Evolutionary conservation across 768 basidiomycete species (phyloP).

Genomic region (Agrocybe praecox): DNA sequence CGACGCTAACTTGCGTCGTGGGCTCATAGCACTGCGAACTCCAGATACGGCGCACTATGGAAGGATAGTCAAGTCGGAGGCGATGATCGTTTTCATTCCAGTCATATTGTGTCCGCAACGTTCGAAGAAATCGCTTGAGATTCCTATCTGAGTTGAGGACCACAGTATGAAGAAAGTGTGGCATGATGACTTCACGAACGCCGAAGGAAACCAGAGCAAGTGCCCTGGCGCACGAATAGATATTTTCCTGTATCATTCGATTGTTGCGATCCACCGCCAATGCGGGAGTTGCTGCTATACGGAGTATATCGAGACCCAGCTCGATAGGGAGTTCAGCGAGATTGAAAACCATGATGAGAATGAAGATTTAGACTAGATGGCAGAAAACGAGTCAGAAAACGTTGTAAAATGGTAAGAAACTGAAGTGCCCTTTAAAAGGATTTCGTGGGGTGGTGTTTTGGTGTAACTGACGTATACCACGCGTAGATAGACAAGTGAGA

Average conservation of each 20-base stretch:
- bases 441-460: not conserved
- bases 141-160: slow-evolving; percentile 28
- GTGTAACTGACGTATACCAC: too few species aligned
- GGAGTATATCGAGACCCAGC: slow-evolving; percentile 35
- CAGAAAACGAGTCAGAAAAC: not conserved
- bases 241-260: not conserved
- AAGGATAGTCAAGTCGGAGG: slow-evolving; percentile 32
- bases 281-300: slow-evolving; percentile 30
- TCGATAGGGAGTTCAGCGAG: slow-evolving; percentile 33
- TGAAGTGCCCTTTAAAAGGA: not conserved
- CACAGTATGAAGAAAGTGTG: slow-evolving; percentile 39
- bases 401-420: not conserved
- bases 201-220: slow-evolving; percentile 35
- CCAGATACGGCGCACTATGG: slow-evolving; percentile 36
- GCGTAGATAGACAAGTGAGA: too few species aligned
- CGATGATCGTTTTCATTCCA: slow-evolving; percentile 14
- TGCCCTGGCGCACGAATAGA: slow-evolving; percentile 28
- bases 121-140: slow-evolving; percentile 32
- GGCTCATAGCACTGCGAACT: slow-evolving; percentile 30
- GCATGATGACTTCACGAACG: slow-evolving; percentile 37
- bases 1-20: slow-evolving; percentile 14
- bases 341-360: slow-evolving; percentile 14
- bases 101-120: slow-evolving; percentile 29
- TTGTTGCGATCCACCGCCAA: slow-evolving; percentile 6
- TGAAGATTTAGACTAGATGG: too few species aligned